Base-by-base conservation (phyloP, 225 moss, liverwort and hornwort genomes). In the Sphagnum tenellum region DNA sequence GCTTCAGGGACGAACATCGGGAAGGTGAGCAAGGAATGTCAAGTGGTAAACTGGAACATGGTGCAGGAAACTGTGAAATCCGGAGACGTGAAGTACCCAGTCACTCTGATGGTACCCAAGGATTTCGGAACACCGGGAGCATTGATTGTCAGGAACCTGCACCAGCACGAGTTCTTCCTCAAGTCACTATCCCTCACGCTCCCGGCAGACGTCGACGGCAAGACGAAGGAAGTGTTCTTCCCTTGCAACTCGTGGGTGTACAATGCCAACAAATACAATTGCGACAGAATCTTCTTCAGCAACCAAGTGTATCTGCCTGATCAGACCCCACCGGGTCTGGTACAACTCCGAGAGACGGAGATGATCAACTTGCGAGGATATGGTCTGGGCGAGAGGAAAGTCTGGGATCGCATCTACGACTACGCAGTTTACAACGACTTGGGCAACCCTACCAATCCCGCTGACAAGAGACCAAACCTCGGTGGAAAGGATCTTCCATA, bases 351-450 rank as follows among this genome's bases (percentile, higher is more conserved):
- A 48, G 67, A 73, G 50, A 56, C 50, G 53, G 92, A 91, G 71
- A 64, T 94, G 52, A 66, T 69, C 69, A 65, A 73, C 4, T 69
- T 75, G 9, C 83, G 75, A 75, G 92, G 95, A 29, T 64, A 77
- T 66, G 82, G 88, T 53, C 80, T 54, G 61, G 95, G 88, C 48
- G 73, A 73, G 53, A 80, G 95, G 59, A 59, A 81, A 56, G 56
- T 47, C 2, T 84, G 84, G 67, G 95, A 92, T 47, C 77, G 89
- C 52, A 67, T 92, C 12, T 95, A 88, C 12, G 95, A 95, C 76
- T 95, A 89, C 52, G 52, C 6, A 6, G 7, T 52, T 9, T 52
- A 52, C 52, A 52, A 52, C 9, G 52, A 52, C 52, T 9, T 52
- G 52, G 52, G 52, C 9, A 9, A 52, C 9, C 52, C 52, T 52